These are phyloP conservation scores for Hypoxylon sp. DNA, from an alignment of 2,329 filamentous ascomycete species.

Conservation along the genomic window DNA sequence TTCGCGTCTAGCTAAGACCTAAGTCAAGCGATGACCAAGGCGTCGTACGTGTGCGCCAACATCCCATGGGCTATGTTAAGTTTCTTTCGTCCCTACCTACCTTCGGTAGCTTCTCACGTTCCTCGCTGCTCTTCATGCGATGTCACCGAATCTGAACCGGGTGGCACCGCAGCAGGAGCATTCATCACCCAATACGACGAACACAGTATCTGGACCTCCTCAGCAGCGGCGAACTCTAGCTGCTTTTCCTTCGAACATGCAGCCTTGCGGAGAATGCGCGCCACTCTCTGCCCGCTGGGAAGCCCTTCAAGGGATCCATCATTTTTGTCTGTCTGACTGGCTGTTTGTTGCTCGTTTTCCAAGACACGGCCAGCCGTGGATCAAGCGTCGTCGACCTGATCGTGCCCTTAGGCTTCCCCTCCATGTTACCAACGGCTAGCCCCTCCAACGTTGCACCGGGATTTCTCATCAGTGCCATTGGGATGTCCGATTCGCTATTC, in stretches of 20 bases:
- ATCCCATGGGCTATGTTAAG: slow-evolving; percentile 7
- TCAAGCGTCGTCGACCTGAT: slow-evolving; percentile 32
- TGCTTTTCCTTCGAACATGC: slow-evolving; percentile 20
- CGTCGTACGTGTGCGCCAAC: slow-evolving; percentile 5
- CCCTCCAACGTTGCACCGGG: slow-evolving; percentile 41
- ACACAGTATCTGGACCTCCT: slow-evolving; percentile 25
- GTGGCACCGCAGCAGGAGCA: slow-evolving; percentile 34
- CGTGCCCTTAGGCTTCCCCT: slow-evolving; percentile 30
- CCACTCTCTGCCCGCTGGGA: slow-evolving; percentile 15
- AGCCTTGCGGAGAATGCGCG: slow-evolving; percentile 37
- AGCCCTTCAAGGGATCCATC: slow-evolving; percentile 25
- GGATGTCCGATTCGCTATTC: slow-evolving; percentile 37
- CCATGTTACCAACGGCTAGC: slow-evolving; percentile 38
- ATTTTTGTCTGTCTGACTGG: slow-evolving; percentile 20
- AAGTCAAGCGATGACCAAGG: background rate
- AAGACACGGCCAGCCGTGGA: slow-evolving; percentile 30
- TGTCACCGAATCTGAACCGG: slow-evolving; percentile 40
- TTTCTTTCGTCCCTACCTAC: slow-evolving; percentile 25
- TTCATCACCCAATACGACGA: slow-evolving; percentile 33
- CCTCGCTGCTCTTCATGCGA: slow-evolving; percentile 38
- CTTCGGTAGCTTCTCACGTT: slow-evolving; percentile 20
- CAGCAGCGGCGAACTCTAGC: slow-evolving; percentile 19
- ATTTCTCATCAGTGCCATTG: slow-evolving; percentile 34
- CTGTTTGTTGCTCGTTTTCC: slow-evolving; percentile 28
- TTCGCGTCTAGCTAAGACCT: slow-evolving; percentile 16